Percentiles rank a stretch among this genome's conserved stretches.
Evolutionary conservation across 495 filamentous ascomycete genomes (phyloP).

Genomic region (Penicillium simplicissimum): DNA sequence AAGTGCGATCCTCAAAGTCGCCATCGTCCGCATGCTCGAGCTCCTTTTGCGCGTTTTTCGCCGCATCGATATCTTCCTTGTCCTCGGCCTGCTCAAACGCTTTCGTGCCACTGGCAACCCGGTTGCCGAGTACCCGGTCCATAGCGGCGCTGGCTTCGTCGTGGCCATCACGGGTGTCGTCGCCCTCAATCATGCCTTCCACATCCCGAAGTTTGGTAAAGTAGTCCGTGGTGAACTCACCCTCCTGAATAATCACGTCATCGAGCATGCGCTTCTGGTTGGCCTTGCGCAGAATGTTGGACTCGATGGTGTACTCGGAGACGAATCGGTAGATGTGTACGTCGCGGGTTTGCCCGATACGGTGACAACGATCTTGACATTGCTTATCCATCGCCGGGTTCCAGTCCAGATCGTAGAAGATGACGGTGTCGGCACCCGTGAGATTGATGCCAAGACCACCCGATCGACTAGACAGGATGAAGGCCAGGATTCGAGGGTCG

Average conservation of each 20-base stretch:
- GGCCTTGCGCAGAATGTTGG: conserved; percentile 94
- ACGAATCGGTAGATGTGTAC: conserved; percentile 98
- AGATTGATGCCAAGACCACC: conserved; percentile 96
- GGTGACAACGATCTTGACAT: conserved; percentile 96
- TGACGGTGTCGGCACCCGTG: conserved; percentile 95
- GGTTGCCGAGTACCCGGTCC: conserved; percentile 75
- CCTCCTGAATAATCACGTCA: conserved; percentile 97
- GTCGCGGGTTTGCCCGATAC: conserved; percentile 96
- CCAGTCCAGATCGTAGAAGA: conserved; percentile 99
- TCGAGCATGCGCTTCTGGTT: conserved; percentile 98
- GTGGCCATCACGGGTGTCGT: conserved; percentile 51
- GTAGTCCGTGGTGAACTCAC: conserved; percentile 97
- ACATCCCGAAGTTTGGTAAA: conserved; percentile 73
- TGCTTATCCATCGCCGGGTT: conserved; percentile 99
- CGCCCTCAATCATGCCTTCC: conserved; percentile 66
- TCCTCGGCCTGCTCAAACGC: conserved; percentile 90
- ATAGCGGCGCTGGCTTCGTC: conserved; percentile 79
- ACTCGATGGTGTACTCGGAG: conserved; percentile 96
- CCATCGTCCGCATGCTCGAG: conserved; percentile 81
- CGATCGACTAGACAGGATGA: conserved; percentile 93
- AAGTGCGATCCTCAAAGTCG: conserved; percentile 80
- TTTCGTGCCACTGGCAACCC: conserved; percentile 52
- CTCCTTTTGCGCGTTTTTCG: conserved; percentile 84
- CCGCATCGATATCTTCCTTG: conserved; percentile 84
- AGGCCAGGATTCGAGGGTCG: conserved; percentile 85